Percentiles rank a stretch among this genome's conserved stretches.
These are phyloP conservation scores for Mortierella claussenii DNA, from an alignment of 192 early-diverging fungal genomes.

Conservation along the genomic window DNA sequence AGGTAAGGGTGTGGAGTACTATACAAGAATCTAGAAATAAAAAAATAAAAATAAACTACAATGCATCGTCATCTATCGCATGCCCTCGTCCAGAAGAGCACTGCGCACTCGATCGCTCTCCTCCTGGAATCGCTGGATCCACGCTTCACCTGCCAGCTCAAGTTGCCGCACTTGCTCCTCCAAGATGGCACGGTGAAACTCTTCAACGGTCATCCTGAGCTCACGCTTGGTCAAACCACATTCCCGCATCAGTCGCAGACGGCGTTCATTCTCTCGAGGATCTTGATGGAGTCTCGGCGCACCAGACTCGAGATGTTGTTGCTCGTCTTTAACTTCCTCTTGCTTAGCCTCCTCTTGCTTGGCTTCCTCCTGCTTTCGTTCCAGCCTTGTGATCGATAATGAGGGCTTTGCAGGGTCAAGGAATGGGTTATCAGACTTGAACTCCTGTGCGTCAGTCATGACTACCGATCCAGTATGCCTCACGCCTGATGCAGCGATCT, in stretches of 20 bases:
- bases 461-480: too few relatives aligned
- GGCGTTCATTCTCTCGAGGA: constrained; percentile 1
- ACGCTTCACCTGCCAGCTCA: constrained; percentile 30
- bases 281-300: neutral
- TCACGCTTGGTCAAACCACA: neutral
- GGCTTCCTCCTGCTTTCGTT: neutral
- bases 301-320: neutral
- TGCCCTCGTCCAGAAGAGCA: constrained; percentile 20
- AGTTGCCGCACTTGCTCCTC: constrained; percentile 20
- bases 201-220: constrained; percentile 27
- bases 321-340: neutral
- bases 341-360: neutral
- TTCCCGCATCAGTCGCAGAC: constrained; percentile 9
- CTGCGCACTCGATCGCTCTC: constrained; percentile 27
- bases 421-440: constrained; percentile 4
- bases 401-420: neutral
- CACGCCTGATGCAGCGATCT: too few relatives aligned
- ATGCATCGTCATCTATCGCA: neutral
- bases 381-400: neutral
- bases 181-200: constrained; percentile 30
- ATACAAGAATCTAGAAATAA: neutral
- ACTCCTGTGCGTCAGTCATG: neutral
- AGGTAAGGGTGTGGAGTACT: too few relatives aligned
- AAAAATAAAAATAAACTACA: neutral
- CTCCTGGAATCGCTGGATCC: constrained; percentile 38